Evolutionary conservation across 192 early-diverging fungal species (phyloP).

Genomic region (Backusella liffmaniae): DNA sequence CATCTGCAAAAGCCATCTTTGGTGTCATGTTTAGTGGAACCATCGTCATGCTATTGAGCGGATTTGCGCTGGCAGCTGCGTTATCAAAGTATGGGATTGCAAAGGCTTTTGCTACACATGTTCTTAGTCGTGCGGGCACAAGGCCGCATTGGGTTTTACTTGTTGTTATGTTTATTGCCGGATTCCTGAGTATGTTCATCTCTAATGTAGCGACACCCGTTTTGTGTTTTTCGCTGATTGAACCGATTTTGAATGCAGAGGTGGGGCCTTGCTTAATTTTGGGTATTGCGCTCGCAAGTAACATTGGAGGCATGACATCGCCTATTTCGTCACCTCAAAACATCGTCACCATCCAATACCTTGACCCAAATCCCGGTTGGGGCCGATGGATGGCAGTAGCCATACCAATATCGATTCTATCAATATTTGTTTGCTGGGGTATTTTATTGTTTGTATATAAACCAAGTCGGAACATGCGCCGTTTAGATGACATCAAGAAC

Average conservation of each 20-base stretch:
- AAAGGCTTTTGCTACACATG: conserved; percentile 57
- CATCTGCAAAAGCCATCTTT: conserved; percentile 61
- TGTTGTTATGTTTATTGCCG: conserved; percentile 73
- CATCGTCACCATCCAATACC: conserved; percentile 69
- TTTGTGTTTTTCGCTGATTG: conserved; percentile 65
- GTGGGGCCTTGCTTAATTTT: conserved; percentile 66
- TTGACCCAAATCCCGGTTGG: conserved; percentile 66
- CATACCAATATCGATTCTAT: conserved; percentile 63
- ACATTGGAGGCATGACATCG: conserved; percentile 74
- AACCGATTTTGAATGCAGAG: conserved; percentile 60
- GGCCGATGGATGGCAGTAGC: conserved; percentile 66
- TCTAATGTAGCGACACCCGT: conserved; percentile 77
- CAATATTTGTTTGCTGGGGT: conserved; percentile 63
- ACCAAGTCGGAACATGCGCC: conserved; percentile 45
- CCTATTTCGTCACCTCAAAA: conserved; percentile 80
- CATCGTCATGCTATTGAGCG: conserved; percentile 72
- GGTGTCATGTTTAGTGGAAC: conserved; percentile 71
- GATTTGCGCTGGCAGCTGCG: conserved; percentile 70
- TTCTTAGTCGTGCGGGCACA: conserved; percentile 67
- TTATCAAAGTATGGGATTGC: conserved; percentile 74
- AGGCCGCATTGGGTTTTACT: conserved; percentile 63
- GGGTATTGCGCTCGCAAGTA: conserved; percentile 73
- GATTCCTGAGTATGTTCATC: conserved; percentile 76
- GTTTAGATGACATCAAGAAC: conserved; percentile 35
- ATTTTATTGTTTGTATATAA: conserved; percentile 62